These are phyloP conservation scores for Aureobasidium zeae DNA, from an alignment of 2,329 filamentous ascomycete genomes.

Conservation along the genomic window DNA sequence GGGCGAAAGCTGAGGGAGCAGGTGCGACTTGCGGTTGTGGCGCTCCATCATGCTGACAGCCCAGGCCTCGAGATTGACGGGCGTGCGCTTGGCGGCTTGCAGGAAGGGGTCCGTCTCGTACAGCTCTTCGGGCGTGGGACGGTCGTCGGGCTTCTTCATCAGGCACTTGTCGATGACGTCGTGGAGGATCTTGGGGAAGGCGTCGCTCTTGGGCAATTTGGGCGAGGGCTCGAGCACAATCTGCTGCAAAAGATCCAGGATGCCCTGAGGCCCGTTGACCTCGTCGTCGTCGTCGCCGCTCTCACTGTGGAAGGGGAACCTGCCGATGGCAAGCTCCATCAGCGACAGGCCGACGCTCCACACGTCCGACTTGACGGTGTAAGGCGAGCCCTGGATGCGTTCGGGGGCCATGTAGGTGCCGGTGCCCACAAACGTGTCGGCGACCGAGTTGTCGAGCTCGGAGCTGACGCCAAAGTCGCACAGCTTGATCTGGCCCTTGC, in stretches of 20 bases:
- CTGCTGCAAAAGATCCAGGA: constrained; percentile 89
- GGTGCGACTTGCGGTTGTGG: constrained; percentile 90
- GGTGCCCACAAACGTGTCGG: constrained; percentile 95
- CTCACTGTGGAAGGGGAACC: constrained; percentile 84
- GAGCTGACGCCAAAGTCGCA: constrained; percentile 99
- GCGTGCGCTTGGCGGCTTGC: constrained; percentile 91
- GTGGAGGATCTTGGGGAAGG: constrained; percentile 88
- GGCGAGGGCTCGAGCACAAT: constrained; percentile 96
- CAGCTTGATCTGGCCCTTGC: constrained; percentile 85
- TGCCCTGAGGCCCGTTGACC: constrained; percentile 71
- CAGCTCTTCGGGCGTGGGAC: constrained; percentile 86
- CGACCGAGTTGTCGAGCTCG: constrained; percentile 94
- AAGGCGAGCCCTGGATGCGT: constrained; percentile 91
- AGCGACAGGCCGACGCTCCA: constrained; percentile 95
- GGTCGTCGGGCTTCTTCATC: constrained; percentile 76
- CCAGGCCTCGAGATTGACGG: constrained; percentile 89
- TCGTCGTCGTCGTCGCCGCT: constrained; percentile 59
- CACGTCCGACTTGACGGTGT: constrained; percentile 96
- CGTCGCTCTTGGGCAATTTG: constrained; percentile 89
- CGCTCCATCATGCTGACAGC: constrained; percentile 87
- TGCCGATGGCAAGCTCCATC: constrained; percentile 96
- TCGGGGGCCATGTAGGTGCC: constrained; percentile 99
- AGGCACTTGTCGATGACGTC: constrained; percentile 97
- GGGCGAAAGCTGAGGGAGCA: constrained; percentile 64
- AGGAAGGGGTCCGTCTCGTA: constrained; percentile 87